A percentile compares a stretch with the other conserved stretches of the same genome.
Conservation (phyloP, 1,139 yeast genomes). For the Pichia sp. region DNA sequence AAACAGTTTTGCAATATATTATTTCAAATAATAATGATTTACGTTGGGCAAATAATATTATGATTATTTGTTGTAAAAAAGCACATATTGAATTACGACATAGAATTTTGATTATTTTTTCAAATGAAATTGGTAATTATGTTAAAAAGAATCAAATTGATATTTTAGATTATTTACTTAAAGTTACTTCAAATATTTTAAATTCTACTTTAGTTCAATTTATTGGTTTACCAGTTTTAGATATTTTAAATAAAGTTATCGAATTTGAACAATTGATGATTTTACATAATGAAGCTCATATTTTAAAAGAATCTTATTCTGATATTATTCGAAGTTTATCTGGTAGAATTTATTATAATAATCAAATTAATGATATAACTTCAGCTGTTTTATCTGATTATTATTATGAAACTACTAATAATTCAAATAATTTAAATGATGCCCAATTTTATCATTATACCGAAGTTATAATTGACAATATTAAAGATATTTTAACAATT, state of each 20-base stretch:
- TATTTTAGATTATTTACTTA: slow-evolving; percentile 41
- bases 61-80: slow-evolving; percentile 67
- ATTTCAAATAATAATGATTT: slow-evolving; percentile 20
- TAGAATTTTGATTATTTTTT: slow-evolving; percentile 38
- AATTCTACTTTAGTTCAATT: slow-evolving; percentile 67
- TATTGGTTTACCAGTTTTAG: slow-evolving; percentile 87
- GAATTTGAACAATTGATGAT: slow-evolving; percentile 49
- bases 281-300: slow-evolving; percentile 19
- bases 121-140: slow-evolving; percentile 32
- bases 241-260: slow-evolving; percentile 57
- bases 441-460: slow-evolving; percentile 17
- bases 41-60: slow-evolving; percentile 50
- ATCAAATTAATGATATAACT: slow-evolving; percentile 73
- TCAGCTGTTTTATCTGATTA: slow-evolving; percentile 39
- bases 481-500: slow-evolving; percentile 21
- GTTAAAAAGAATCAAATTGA: slow-evolving; percentile 31
- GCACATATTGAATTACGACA: slow-evolving; percentile 87
- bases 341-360: slow-evolving; percentile 68
- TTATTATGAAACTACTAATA: slow-evolving; percentile 14
- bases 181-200: slow-evolving; percentile 59
- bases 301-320: slow-evolving; percentile 28
- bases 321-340: slow-evolving; percentile 57
- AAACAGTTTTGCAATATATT: slow-evolving; percentile 30
- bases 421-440: background rate
- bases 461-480: slow-evolving; percentile 19